Percentiles rank a stretch among this genome's conserved stretches.
phyloP scores from a whole-genome alignment of 768 basidiomycete genomes.

The Saitozyma podzolica region DNA sequence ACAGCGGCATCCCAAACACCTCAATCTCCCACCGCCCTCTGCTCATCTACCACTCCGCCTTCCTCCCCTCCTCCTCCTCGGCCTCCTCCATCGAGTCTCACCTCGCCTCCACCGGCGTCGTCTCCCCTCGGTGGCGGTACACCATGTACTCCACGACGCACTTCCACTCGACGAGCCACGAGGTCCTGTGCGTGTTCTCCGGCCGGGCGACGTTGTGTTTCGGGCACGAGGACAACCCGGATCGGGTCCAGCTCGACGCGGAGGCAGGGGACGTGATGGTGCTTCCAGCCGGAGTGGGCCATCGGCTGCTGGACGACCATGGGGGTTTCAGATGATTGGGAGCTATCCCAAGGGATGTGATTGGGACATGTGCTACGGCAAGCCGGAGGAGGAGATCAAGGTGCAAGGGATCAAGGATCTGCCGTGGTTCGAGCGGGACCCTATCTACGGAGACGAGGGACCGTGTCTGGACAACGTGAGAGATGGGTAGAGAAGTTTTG shows the following conservation, averaged over 20 bases:
- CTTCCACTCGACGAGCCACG: conserved; percentile 57
- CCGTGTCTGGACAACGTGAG: conserved; percentile 19
- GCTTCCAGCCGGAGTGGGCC: conserved; percentile 56
- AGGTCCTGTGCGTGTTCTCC: conserved; percentile 52
- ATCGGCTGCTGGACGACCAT: conserved; percentile 50
- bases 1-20: conserved; percentile 54
- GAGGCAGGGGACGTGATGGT: conserved; percentile 55
- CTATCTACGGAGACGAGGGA: conserved; percentile 55
- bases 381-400: conserved; percentile 40
- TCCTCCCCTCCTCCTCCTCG: conserved; percentile 11
- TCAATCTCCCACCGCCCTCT: conserved; percentile 53
- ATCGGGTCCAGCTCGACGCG: conserved; percentile 49
- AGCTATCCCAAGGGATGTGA: conserved; percentile 53
- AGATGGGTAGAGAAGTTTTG: neutral
- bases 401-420: conserved; percentile 47
- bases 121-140: conserved; percentile 56
- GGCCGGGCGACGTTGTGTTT: conserved; percentile 55
- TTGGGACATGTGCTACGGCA: conserved; percentile 56
- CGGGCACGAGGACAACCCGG: conserved; percentile 54
- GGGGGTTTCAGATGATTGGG: conserved; percentile 55
- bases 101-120: conserved; percentile 51
- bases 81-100: conserved; percentile 51
- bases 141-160: conserved; percentile 56
- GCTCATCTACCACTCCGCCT: conserved; percentile 51
- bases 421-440: conserved; percentile 55